Evolutionary conservation across 306 rosid species (phyloP), one percentile per base, ranked within the genome.

Genomic region (Hippophae gyantsensis): DNA sequence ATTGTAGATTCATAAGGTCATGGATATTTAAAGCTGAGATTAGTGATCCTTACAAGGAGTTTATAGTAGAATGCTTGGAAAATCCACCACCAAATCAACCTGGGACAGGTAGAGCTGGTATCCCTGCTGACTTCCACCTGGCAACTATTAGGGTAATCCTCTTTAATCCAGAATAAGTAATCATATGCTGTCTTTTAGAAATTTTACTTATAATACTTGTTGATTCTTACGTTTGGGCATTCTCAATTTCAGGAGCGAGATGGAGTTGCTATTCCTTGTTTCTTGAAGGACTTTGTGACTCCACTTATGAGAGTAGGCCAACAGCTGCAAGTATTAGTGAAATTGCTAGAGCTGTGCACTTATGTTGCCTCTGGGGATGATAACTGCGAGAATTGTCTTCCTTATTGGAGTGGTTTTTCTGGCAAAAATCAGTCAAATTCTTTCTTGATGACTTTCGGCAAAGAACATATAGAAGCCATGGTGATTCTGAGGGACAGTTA

Each of bases 1-100:
- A 92, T 76, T 85, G 83, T 68, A 86, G 82, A 62, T 88, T 88
- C 63, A 83, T 92, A 57, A 92, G 95, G 57, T 85, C 96, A 46
- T 92, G 96, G 96, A 88, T 92, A 53, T 92, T 79, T 83, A 88
- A 85, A 73, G 99, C 96, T 59, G 99, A 92, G 82, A 72, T 92
- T 44, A 78, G 73, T 58, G 96, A 92, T 74, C 99, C 99, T 58
- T 88, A 92, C 59, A 70, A 76, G 60, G 99, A 92, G 78, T 92
- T 92, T 72, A 62, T 85, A 58, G 88, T 85, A 45, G 93, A 85
- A 73, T 74, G 73, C 63, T 18, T 72, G 27, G 78, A 77, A 50
- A 62, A 52, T 60, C 57, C 54, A 44, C 74, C 77, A 46, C 74
- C 71, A 41, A 48, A 71, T 49, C 69, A 66, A 59, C 70, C 58